Percentiles rank a stretch among this genome's conserved stretches.
These are phyloP conservation scores for Cordyceps militaris DNA, from an alignment of 2,329 filamentous ascomycete genomes.

Conservation along the genomic window DNA sequence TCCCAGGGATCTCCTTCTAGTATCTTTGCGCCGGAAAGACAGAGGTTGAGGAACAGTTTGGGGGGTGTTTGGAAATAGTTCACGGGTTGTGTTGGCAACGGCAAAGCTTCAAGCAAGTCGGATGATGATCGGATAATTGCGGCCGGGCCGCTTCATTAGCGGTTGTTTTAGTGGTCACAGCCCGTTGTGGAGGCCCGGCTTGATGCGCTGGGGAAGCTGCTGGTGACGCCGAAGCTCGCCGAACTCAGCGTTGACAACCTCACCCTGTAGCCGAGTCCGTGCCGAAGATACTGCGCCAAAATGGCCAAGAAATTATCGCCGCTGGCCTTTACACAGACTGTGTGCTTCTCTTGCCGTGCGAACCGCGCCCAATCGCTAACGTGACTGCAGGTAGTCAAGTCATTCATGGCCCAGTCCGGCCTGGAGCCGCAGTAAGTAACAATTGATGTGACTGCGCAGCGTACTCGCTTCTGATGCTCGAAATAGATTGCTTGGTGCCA, in stretches of 20 bases:
- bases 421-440: conserved; percentile 71
- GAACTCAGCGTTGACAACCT: background rate
- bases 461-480: background rate
- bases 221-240: background rate
- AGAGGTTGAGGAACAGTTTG: background rate
- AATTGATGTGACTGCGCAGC: conserved; percentile 7
- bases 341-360: conserved; percentile 12
- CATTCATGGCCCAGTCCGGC: conserved; percentile 78
- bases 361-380: conserved; percentile 10
- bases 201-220: background rate
- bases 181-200: background rate
- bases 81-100: background rate
- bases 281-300: conserved; percentile 8
- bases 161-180: conserved; percentile 2
- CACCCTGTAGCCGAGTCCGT: background rate
- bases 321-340: conserved; percentile 29
- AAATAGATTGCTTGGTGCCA: conserved; percentile 15
- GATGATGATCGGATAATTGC: conserved; percentile 14
- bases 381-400: conserved; percentile 65
- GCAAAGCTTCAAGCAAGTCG: background rate
- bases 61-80: background rate
- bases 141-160: background rate
- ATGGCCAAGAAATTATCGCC: conserved; percentile 31
- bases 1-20: background rate
- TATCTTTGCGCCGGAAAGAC: background rate